Conservation (phyloP, 2,329 filamentous ascomycete species). For the Exophiala alcalophila region DNA sequence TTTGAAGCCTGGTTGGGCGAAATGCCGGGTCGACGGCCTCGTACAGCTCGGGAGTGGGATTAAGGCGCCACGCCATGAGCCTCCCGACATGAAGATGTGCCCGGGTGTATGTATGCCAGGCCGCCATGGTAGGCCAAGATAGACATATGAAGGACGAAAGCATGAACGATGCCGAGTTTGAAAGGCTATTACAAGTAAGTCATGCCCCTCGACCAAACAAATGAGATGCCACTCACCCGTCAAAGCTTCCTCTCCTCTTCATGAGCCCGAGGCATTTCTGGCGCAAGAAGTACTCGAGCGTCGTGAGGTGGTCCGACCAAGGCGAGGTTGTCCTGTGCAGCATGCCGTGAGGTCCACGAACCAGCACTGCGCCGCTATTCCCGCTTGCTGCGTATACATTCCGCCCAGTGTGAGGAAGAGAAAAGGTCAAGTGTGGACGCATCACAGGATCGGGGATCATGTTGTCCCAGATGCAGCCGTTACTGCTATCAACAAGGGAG, state of each 20-base stretch:
- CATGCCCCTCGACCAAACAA: not conserved
- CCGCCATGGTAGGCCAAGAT: conserved; percentile 16
- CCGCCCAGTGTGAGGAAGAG: conserved; percentile 1
- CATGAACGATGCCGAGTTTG: conserved; percentile 11
- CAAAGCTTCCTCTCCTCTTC: not conserved
- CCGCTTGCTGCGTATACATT: conserved; percentile 1
- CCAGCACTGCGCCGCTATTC: conserved; percentile 1
- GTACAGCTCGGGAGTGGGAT: conserved; percentile 9
- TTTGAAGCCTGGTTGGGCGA: conserved; percentile 16
- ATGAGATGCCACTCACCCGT: not conserved
- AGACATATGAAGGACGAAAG: conserved; percentile 13
- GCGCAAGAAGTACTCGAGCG: conserved; percentile 11
- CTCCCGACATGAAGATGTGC: conserved; percentile 9
- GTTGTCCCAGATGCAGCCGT: conserved; percentile 2
- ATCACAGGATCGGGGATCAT: conserved; percentile 5
- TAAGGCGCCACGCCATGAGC: conserved; percentile 16
- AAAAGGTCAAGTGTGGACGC: conserved; percentile 1
- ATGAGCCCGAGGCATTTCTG: not conserved
- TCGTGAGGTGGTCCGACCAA: conserved; percentile 11
- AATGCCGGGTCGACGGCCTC: conserved; percentile 1
- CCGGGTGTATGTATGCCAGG: conserved; percentile 17
- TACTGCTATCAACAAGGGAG: not conserved
- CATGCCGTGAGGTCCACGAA: conserved; percentile 3
- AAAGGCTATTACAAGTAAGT: conserved; percentile 5
- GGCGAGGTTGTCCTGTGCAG: conserved; percentile 9